Percentiles rank a stretch among this genome's conserved stretches.
Evolutionary conservation across 805 yeast species (phyloP).

Genomic region (Suhomyces prunicola): DNA sequence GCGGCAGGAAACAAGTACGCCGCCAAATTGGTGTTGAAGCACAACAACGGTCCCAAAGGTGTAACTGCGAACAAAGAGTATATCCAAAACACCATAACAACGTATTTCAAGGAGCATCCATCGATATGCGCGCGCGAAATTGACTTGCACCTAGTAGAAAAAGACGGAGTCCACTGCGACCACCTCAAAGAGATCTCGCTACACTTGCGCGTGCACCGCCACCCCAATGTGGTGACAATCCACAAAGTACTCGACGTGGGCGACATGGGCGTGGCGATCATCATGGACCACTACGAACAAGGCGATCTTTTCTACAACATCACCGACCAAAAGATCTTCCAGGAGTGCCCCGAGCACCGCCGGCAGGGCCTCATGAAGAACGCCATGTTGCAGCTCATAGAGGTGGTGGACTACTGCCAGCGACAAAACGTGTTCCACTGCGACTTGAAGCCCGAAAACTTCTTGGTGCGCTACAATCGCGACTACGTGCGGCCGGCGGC

Average conservation of each 20-base stretch:
- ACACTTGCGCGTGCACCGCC: conserved; percentile 72
- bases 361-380: conserved; percentile 47
- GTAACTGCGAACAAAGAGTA: conserved; percentile 26
- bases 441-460: conserved; percentile 42
- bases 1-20: conserved; percentile 53
- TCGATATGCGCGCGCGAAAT: conserved; percentile 15
- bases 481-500: conserved; percentile 17
- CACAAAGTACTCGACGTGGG: conserved; percentile 67
- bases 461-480: conserved; percentile 34
- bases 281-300: conserved; percentile 82
- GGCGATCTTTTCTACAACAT: conserved; percentile 88
- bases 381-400: conserved; percentile 39
- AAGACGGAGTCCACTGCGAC: conserved; percentile 24
- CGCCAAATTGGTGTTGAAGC: conserved; percentile 64
- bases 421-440: conserved; percentile 35
- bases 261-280: conserved; percentile 54
- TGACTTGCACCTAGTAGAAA: conserved; percentile 22
- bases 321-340: conserved; percentile 67
- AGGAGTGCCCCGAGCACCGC: conserved; percentile 44
- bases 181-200: conserved; percentile 65
- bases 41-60: conserved; percentile 25
- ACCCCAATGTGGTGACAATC: conserved; percentile 74
- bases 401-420: conserved; percentile 35
- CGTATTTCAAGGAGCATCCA: conserved; percentile 17
- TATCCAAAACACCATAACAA: conserved; percentile 25